Conservation (phyloP, 75 land plant species). For the Isoetes taiwanensis region DNA sequence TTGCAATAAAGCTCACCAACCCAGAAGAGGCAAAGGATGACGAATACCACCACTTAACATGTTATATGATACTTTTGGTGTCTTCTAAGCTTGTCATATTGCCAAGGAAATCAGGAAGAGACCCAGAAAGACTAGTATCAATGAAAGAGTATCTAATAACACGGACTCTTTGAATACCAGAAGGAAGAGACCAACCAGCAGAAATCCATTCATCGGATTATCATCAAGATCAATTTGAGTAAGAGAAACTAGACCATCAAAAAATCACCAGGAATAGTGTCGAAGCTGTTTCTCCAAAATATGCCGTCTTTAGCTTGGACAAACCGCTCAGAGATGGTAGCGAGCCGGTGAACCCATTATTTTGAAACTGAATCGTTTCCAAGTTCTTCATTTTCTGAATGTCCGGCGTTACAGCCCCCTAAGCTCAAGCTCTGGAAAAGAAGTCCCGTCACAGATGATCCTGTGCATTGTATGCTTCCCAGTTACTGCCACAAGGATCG, state of each 20-base stretch:
- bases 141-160: slow-evolving; percentile 35
- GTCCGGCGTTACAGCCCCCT: slow-evolving; percentile 33
- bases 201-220: slow-evolving; percentile 31
- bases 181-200: slow-evolving; percentile 71
- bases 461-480: slow-evolving; percentile 33
- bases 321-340: slow-evolving; percentile 44
- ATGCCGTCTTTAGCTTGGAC: slow-evolving; percentile 25
- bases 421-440: slow-evolving; percentile 14
- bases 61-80: slow-evolving; percentile 41
- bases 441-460: slow-evolving; percentile 31
- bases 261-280: slow-evolving; percentile 36
- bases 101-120: slow-evolving; percentile 62
- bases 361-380: slow-evolving; percentile 28
- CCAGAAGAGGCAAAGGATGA: slow-evolving; percentile 19
- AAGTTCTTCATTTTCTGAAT: slow-evolving; percentile 26
- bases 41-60: slow-evolving; percentile 45
- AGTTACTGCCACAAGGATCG: slow-evolving; percentile 33
- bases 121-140: slow-evolving; percentile 43
- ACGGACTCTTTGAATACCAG: slow-evolving; percentile 20
- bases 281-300: slow-evolving; percentile 49
- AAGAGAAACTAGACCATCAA: slow-evolving; percentile 38
- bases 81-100: slow-evolving; percentile 19
- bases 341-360: slow-evolving; percentile 35
- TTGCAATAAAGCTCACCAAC: slow-evolving; percentile 40
- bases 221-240: slow-evolving; percentile 24